Conservation (phyloP, 805 yeast species). For the Wickerhamomyces xylosicus region DNA sequence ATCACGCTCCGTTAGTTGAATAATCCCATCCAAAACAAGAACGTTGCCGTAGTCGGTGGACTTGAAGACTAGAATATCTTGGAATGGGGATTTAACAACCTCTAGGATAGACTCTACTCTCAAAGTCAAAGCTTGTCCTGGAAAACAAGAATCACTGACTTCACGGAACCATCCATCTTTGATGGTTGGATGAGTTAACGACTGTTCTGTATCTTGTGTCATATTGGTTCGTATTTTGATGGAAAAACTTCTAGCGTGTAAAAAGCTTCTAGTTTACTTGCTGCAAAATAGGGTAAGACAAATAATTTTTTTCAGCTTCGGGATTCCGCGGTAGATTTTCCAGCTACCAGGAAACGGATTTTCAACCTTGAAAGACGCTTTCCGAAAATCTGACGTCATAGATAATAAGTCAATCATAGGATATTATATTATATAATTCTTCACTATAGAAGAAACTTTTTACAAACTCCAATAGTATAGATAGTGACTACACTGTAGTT, state of each 20-base stretch:
- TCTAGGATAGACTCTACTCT: constrained; percentile 56
- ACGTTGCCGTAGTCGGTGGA: constrained; percentile 78
- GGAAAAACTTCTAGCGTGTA: no score
- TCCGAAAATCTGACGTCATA: no score
- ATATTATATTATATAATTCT: no score
- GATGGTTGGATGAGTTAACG: constrained; percentile 23
- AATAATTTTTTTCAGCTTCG: no score
- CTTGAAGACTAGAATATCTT: constrained; percentile 67
- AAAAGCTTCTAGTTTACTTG: no score
- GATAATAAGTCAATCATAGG: no score
- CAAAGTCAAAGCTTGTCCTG: constrained; percentile 76
- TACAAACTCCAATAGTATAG: not conserved
- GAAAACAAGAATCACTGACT: constrained; percentile 57
- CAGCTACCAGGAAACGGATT: no score
- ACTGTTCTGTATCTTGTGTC: not conserved
- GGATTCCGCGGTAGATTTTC: no score
- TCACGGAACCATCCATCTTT: constrained; percentile 78
- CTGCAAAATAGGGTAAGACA: no score
- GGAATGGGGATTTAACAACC: constrained; percentile 59
- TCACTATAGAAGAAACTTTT: no score
- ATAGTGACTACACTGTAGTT: not conserved
- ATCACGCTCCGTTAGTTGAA: constrained; percentile 87
- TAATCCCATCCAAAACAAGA: constrained; percentile 77
- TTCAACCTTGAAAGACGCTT: no score
- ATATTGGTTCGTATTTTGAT: no score